Evolutionary conservation across 1,139 yeast genomes (phyloP), one percentile per base, ranked within the genome.

Genomic region (Suhomyces anneliseae): DNA sequence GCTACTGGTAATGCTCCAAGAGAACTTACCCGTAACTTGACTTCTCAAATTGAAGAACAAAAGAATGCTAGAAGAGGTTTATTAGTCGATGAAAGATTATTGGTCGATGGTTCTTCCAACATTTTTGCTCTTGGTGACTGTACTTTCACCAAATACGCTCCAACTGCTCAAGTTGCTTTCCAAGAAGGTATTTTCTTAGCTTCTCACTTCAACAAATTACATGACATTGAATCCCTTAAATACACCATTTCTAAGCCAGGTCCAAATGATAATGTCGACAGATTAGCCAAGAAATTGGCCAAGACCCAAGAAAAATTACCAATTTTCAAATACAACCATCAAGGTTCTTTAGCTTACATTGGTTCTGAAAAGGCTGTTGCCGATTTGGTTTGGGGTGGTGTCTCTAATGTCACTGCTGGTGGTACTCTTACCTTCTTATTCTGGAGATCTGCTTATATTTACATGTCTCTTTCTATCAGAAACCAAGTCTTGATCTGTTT

Each of bases 121-220:
- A 83, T 92, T 58, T 92, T 78, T 71, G 97, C 96, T 41, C 72
- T 92, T 53, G 98, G 98, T 64, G 98, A 92, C 74, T 90, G 97
- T 76, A 87, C 97, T 40, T 82, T 85, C 69, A 87, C 95, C 57
- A 90, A 90, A 66, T 83, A 80, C 56, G 95, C 97, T 43, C 97
- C 98, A 56, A 92, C 97, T 48, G 98, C 97, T 42, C 97, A 92
- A 77, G 97, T 90, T 50, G 98, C 98, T 40, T 85, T 90, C 74
- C 97, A 92, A 75, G 93, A 90, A 71, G 97, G 97, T 62, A 77
- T 78, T 53, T 92, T 82, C 70, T 81, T 92, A 58, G 95, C 93
- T 43, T 74, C 76, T 36, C 80, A 82, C 54, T 86, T 92, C 68
- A 79, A 80, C 68, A 82, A 78, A 60, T 72, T 86, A 57, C 85